These are phyloP conservation scores for Chloropicon primus DNA, from an alignment of 139 green algal species.

Conservation along the genomic window DNA sequence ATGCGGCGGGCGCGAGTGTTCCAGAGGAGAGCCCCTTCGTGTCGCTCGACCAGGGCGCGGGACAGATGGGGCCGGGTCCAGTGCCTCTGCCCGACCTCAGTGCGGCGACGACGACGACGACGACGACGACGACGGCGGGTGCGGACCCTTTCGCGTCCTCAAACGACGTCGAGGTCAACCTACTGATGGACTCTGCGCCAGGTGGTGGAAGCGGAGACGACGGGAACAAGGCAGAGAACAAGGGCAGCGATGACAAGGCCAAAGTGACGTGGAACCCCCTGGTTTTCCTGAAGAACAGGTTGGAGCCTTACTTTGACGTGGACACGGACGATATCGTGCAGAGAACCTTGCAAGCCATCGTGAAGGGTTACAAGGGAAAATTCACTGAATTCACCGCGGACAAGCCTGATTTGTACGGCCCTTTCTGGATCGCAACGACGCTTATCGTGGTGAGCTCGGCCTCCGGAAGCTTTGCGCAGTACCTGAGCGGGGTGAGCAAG, in stretches of 20 bases:
- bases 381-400: slow-evolving; percentile 1
- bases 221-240: background rate
- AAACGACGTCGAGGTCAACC: background rate
- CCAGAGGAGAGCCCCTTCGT: background rate
- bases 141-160: background rate
- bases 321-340: slow-evolving; percentile 15
- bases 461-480: slow-evolving; percentile 21
- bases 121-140: background rate
- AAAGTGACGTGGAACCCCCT: background rate
- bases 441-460: slow-evolving; percentile 27
- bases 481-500: slow-evolving; percentile 13
- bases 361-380: background rate
- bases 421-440: slow-evolving; percentile 39
- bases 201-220: background rate
- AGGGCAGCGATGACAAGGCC: background rate
- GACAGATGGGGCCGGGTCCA: background rate
- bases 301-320: slow-evolving; percentile 15
- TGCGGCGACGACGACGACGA: background rate
- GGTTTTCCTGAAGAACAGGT: background rate
- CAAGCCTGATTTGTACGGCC: slow-evolving; percentile 27
- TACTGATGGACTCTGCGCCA: background rate
- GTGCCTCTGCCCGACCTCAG: background rate
- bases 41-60: background rate
- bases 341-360: background rate
- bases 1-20: too few relatives aligned